Base-by-base conservation (phyloP, 768 basidiomycete genomes). In the Sistotremastrum niveocremeum region DNA sequence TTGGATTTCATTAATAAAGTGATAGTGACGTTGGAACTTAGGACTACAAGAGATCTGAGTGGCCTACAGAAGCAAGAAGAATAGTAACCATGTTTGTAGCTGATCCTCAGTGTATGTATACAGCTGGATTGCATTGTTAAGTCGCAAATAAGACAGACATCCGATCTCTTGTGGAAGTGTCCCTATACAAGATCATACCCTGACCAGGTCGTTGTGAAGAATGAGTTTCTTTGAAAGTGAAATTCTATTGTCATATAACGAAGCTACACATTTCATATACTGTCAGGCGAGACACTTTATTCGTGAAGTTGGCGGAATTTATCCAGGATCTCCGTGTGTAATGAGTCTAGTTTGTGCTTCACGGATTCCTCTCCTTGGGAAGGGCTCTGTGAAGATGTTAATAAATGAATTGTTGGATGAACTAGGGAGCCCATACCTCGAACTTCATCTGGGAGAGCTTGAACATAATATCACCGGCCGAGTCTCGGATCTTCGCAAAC, bases 401-500 rank as follows among this genome's bases (percentile, higher is more conserved):
- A 37, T 8, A 34, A 41, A 42, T 5, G 37, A 41, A 30, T 34
- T 30, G 39, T 10, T 35, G 11, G 45, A 12, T 34, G 42, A 9
- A 39, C 39, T 40, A 42, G 30, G 32, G 33, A 33, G 34, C 7
- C 53, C 77, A 42, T 56, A 89, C 90, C 80, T 95, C 90, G 59
- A 95, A 97, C 63, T 97, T 98, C 90, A 94, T 93, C 64, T 98
- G 93, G 40, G 90, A 94, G n/a, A 99, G 77, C 63, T 91, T 89
- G 71, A 83, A 98, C 76, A 91, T 85, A 50, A 95, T 65, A 57
- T 99, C 95, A 43, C 74, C 66, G 4, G 88, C 76, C 9, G 79
- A 70, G 52, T 97, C 93, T 59, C 85, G 85, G 63, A 98, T 83
- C 71, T 79, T 81, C 34, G 79, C 67, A 57, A 90, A 94, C 12